phyloP scores from a whole-genome alignment of 2,329 filamentous ascomycete species.

The Gnomoniopsis sp. region DNA sequence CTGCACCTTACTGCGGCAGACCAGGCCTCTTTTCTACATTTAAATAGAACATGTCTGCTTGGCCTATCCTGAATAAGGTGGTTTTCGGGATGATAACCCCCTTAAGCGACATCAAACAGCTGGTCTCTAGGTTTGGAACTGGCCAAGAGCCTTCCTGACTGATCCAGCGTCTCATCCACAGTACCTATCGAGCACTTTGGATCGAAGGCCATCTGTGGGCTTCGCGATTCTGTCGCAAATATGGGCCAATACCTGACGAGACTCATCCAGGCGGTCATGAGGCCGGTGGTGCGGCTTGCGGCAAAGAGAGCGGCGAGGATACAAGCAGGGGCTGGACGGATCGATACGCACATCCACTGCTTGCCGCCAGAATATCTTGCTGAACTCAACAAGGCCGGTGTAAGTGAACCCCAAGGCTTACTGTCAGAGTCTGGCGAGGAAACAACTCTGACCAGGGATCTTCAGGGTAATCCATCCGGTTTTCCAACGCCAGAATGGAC shows the following conservation, averaged over 20 bases:
- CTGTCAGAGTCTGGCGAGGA: background rate
- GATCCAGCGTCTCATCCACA: no score
- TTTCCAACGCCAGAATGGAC: slow-evolving; percentile 14
- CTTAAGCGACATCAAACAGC: no score
- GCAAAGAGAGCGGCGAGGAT: slow-evolving; percentile 9
- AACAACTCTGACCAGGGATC: background rate
- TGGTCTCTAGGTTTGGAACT: no score
- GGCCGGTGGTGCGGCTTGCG: slow-evolving; percentile 1
- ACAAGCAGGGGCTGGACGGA: slow-evolving; percentile 25
- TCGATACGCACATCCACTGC: slow-evolving; percentile 16
- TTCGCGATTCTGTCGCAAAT: background rate
- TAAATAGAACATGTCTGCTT: background rate
- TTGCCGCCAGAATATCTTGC: slow-evolving; percentile 12
- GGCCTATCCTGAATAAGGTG: background rate
- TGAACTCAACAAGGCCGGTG: slow-evolving; percentile 10
- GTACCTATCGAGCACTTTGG: no score
- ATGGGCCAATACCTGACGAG: slow-evolving; percentile 8
- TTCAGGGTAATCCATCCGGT: slow-evolving; percentile 12
- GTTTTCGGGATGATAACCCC: background rate
- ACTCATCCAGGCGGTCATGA: slow-evolving; percentile 8
- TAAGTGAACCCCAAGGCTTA: background rate
- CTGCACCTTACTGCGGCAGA: background rate
- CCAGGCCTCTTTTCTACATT: background rate
- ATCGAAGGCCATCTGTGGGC: no score
- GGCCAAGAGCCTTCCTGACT: no score